Evolutionary conservation across 139 green algal genomes (phyloP), one percentile per base, ranked within the genome.

Genomic region (Micromonas pusilla): DNA sequence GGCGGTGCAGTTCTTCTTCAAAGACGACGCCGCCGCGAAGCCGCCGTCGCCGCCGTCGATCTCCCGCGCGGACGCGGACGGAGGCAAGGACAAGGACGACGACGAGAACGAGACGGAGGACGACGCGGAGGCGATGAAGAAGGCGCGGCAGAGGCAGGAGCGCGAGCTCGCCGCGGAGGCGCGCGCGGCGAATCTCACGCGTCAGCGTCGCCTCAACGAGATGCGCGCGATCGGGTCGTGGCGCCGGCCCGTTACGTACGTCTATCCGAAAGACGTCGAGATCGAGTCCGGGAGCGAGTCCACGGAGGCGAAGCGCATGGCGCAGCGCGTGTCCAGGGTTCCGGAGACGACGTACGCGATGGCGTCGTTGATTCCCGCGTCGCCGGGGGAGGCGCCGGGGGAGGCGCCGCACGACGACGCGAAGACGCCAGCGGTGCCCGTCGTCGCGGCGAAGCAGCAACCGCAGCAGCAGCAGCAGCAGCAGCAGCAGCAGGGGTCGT

Each of bases 351-450:
- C 32, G 36, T 75, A 75, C 36, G 62, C 36, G 38, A 13, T 23
- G 2, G 5, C 37, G 23, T 25, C 60, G 23, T n/a, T 32, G 19
- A 62, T 75, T 33, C 68, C 68, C 1, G 68, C 60, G n/a, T 53
- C 37, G 31, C 68, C 68, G 19, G 66, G 20, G 19, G 66, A 72
- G 32, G 66, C 66, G 66, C 66, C 66, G 3, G 36, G 31, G 2
- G 63, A 70, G 5, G 5, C 28, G 63, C 28, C 63, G 63, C 28
- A 75, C 37, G 37, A 75, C n/a, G 68, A 60, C 23, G 68, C 52
- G 21, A 34, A 63, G 9, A 16, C 9, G 9, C 45, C 45, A 57
- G 9, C 45, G 45, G 9, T 57, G 9, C 9, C 45, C 45, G 45
- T 23, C 16, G 9, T 16, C 45, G 9, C 45, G 45, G 9, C 23